Evolutionary conservation across 495 filamentous ascomycete genomes (phyloP).

Genomic region (Neurospora discreta): DNA sequence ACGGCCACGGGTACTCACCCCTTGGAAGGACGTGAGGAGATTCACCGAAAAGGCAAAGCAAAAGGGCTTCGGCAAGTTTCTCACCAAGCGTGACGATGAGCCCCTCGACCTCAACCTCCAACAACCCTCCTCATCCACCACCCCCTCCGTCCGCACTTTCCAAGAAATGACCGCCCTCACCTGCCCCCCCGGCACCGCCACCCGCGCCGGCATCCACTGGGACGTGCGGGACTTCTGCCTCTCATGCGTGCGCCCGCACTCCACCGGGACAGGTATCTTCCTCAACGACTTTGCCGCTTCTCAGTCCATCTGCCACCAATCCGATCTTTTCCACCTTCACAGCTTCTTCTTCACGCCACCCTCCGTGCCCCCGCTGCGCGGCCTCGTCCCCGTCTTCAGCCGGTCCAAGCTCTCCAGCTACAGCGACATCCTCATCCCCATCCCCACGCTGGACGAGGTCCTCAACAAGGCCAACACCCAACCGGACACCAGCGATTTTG

Average conservation of each 20-base stretch:
- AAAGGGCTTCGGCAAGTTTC: slow-evolving; percentile 22
- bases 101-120: not conserved
- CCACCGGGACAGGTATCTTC: slow-evolving; percentile 44
- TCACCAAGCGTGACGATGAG: slow-evolving; percentile 1
- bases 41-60: slow-evolving; percentile 28
- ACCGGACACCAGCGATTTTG: slow-evolving; percentile 28
- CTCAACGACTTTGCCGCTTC: slow-evolving; percentile 53
- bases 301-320: slow-evolving; percentile 65
- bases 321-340: slow-evolving; percentile 64
- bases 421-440: slow-evolving; percentile 68
- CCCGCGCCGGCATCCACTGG: slow-evolving; percentile 42
- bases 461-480: slow-evolving; percentile 9
- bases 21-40: slow-evolving; percentile 45
- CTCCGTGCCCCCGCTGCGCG: slow-evolving; percentile 47
- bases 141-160: slow-evolving; percentile 36
- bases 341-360: slow-evolving; percentile 58
- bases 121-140: slow-evolving; percentile 1
- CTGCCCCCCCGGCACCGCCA: slow-evolving; percentile 48
- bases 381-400: slow-evolving; percentile 64
- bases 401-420: slow-evolving; percentile 55
- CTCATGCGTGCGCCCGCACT: slow-evolving; percentile 53
- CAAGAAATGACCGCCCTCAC: slow-evolving; percentile 37
- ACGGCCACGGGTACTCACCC: slow-evolving; percentile 62
- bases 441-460: slow-evolving; percentile 55
- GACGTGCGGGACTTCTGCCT: slow-evolving; percentile 47